Conservation (phyloP, 352 stramenopile species). For the Phytophthora sp. region DNA sequence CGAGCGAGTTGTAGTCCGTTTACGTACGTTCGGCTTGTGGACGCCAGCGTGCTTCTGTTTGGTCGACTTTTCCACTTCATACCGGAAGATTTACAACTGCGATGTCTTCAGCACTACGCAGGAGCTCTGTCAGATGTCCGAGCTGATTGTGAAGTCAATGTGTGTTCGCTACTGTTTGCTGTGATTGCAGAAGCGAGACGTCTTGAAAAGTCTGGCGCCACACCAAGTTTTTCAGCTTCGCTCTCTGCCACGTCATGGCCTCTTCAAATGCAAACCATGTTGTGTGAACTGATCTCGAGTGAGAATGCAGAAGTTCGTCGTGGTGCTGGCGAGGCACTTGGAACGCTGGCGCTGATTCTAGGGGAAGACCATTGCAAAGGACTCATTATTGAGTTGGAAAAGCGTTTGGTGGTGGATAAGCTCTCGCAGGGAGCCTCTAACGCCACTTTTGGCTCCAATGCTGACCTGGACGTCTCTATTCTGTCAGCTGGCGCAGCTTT, state of each 20-base stretch:
- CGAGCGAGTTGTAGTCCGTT: constrained; percentile 68
- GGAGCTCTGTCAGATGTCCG: constrained; percentile 65
- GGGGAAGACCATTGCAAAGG: constrained; percentile 53
- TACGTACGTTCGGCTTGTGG: constrained; percentile 82
- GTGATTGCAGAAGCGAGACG: constrained; percentile 61
- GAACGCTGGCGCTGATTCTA: constrained; percentile 60
- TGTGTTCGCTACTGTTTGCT: constrained; percentile 78
- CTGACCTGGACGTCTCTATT: constrained; percentile 50
- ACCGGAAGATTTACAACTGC: constrained; percentile 84
- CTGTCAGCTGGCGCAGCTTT: constrained; percentile 72
- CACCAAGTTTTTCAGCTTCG: constrained; percentile 21
- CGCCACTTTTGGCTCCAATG: constrained; percentile 30
- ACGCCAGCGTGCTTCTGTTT: constrained; percentile 80
- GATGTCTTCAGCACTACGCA: constrained; percentile 81
- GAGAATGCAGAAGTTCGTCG: constrained; percentile 70
- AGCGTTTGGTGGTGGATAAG: constrained; percentile 67
- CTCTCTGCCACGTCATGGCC: constrained; percentile 55
- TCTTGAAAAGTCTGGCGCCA: constrained; percentile 28
- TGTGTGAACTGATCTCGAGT: constrained; percentile 80
- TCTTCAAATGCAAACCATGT: constrained; percentile 79
- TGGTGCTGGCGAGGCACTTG: constrained; percentile 75
- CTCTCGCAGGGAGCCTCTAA: constrained; percentile 43
- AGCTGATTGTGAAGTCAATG: constrained; percentile 75
- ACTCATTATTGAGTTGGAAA: constrained; percentile 76
- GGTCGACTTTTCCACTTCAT: constrained; percentile 79